Evolutionary conservation across 768 basidiomycete species (phyloP).

Genomic region (Galerina marginata): DNA sequence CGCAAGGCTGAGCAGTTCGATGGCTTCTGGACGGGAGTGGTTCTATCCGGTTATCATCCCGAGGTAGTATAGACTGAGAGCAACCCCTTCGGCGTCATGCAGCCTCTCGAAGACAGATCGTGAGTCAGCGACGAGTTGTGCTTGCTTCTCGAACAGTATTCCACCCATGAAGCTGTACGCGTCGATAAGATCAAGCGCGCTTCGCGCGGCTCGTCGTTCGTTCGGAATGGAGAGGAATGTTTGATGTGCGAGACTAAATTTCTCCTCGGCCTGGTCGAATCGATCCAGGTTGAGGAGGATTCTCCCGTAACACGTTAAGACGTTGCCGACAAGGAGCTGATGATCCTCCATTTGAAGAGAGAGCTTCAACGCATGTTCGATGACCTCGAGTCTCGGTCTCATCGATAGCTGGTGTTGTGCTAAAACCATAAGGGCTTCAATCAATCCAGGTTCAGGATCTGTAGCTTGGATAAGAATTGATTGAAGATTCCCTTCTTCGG

Average conservation of each 20-base stretch:
- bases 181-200: neutral
- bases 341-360: neutral
- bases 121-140: neutral
- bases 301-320: neutral
- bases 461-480: neutral
- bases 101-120: neutral
- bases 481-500: neutral
- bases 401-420: neutral
- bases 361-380: neutral
- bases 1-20: neutral
- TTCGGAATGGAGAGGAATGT: neutral
- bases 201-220: neutral
- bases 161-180: too few species aligned
- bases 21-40: neutral
- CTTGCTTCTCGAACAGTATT: neutral
- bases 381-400: neutral
- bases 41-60: neutral
- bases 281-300: neutral
- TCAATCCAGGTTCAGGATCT: neutral
- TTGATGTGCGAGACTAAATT: neutral
- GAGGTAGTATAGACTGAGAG: neutral
- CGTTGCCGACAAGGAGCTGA: neutral
- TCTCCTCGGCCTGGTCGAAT: neutral
- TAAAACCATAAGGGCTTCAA: neutral
- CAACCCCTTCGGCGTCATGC: neutral